These are phyloP conservation scores for Periconia sp. DNA, from an alignment of 2,329 filamentous ascomycete genomes.

Conservation along the genomic window DNA sequence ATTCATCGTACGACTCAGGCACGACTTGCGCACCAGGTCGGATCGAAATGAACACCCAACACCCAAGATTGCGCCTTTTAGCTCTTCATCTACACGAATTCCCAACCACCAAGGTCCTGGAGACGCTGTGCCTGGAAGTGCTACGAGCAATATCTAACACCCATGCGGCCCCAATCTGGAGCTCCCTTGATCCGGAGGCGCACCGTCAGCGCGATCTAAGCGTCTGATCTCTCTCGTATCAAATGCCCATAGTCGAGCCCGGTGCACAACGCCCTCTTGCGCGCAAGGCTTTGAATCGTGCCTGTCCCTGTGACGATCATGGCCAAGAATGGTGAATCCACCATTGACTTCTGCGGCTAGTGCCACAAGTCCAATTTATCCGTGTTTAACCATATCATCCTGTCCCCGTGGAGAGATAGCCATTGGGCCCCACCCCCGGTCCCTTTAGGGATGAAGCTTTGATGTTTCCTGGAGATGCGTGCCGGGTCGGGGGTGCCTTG, in stretches of 20 bases:
- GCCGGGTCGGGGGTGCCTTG: slow-evolving; percentile 7
- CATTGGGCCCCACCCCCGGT: slow-evolving; percentile 14
- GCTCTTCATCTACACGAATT: slow-evolving; percentile 13
- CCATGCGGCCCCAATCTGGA: slow-evolving; percentile 10
- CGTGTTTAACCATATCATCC: slow-evolving; percentile 23
- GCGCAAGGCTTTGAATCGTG: slow-evolving; percentile 9
- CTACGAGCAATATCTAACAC: slow-evolving; percentile 2
- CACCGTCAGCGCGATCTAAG: slow-evolving; percentile 14
- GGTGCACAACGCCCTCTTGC: slow-evolving; percentile 15
- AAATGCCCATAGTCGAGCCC: slow-evolving; percentile 7
- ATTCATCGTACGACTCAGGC: slow-evolving; percentile 16
- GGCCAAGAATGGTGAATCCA: slow-evolving; percentile 9
- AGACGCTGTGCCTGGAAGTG: slow-evolving; percentile 9
- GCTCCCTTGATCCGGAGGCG: slow-evolving; percentile 22
- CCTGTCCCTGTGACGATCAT: slow-evolving; percentile 20
- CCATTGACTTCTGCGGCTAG: slow-evolving; percentile 9
- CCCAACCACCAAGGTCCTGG: slow-evolving; percentile 14
- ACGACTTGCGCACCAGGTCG: slow-evolving; percentile 3
- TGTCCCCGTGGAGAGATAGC: slow-evolving; percentile 6
- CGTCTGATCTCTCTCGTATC: slow-evolving; percentile 14
- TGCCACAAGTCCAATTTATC: slow-evolving; percentile 17
- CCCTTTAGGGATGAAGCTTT: slow-evolving; percentile 12
- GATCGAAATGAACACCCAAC: slow-evolving; percentile 13
- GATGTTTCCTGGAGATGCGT: slow-evolving; percentile 12
- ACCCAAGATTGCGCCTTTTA: slow-evolving; percentile 17